These are phyloP conservation scores for Hypoxylon sp. DNA, from an alignment of 2,329 filamentous ascomycete species.

Conservation along the genomic window DNA sequence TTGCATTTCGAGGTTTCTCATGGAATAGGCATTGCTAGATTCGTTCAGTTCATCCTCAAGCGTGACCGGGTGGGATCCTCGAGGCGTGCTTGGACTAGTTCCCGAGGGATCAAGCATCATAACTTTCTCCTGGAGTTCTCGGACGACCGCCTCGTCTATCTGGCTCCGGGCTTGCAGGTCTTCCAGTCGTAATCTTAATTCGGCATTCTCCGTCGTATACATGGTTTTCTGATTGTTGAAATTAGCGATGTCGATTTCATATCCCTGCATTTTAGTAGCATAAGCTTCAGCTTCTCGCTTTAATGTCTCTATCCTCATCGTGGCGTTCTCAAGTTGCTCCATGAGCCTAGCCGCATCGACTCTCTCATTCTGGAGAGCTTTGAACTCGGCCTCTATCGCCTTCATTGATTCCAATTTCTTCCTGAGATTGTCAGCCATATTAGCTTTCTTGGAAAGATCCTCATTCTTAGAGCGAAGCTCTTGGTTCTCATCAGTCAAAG, in stretches of 20 bases:
- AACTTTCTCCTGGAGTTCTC: slow-evolving; percentile 73
- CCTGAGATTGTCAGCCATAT: slow-evolving; percentile 73
- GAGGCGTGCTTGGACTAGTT: slow-evolving; percentile 49
- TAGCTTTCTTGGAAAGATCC: slow-evolving; percentile 73
- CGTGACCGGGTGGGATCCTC: slow-evolving; percentile 56
- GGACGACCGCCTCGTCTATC: slow-evolving; percentile 66
- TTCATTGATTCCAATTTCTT: slow-evolving; percentile 73
- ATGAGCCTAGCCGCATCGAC: slow-evolving; percentile 65
- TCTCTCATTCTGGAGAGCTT: slow-evolving; percentile 68
- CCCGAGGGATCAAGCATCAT: slow-evolving; percentile 55
- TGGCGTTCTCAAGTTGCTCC: slow-evolving; percentile 54
- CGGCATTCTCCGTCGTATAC: slow-evolving; percentile 61
- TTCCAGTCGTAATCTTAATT: slow-evolving; percentile 58
- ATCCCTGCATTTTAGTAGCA: slow-evolving; percentile 55
- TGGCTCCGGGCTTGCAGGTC: slow-evolving; percentile 52
- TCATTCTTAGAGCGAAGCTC: slow-evolving; percentile 72
- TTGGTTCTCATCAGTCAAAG: slow-evolving; percentile 71
- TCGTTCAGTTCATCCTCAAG: slow-evolving; percentile 74
- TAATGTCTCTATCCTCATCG: slow-evolving; percentile 55
- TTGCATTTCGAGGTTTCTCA: slow-evolving; percentile 67
- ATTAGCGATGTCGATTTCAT: slow-evolving; percentile 58
- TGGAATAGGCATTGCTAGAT: slow-evolving; percentile 60
- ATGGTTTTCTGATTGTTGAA: slow-evolving; percentile 62
- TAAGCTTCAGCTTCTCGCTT: slow-evolving; percentile 55
- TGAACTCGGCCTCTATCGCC: slow-evolving; percentile 68